Conservation (phyloP, 768 basidiomycete genomes). For the Boletus rubescentipes region DNA sequence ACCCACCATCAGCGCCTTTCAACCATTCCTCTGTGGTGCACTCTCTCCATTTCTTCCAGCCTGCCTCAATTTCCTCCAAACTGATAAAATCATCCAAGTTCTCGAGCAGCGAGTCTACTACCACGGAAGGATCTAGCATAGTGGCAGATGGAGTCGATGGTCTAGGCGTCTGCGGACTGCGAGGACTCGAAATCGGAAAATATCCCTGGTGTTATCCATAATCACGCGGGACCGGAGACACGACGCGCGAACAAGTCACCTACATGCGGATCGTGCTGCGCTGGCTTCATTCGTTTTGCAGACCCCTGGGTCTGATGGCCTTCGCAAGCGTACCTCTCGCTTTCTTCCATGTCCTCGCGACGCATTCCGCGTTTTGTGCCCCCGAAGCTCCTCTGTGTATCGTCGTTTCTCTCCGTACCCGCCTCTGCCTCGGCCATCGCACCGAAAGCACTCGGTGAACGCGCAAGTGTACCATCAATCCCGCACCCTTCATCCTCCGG, state of each 20-base stretch:
- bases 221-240: not conserved
- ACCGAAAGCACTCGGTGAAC: conserved; percentile 9
- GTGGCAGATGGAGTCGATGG: not conserved
- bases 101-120: conserved; percentile 19
- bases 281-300: conserved; percentile 18
- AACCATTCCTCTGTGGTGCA: conserved; percentile 33
- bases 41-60: conserved; percentile 28
- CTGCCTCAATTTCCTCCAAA: conserved; percentile 19
- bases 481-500: not conserved
- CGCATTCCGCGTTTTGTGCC: conserved; percentile 15
- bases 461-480: conserved; percentile 5
- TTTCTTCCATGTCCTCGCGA: conserved; percentile 14
- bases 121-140: conserved; percentile 2
- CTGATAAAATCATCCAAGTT: conserved; percentile 21
- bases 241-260: conserved; percentile 1
- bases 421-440: conserved; percentile 7
- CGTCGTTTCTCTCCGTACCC: conserved; percentile 1
- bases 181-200: conserved; percentile 23
- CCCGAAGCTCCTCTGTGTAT: not conserved
- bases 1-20: conserved; percentile 30
- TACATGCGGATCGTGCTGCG: conserved; percentile 19
- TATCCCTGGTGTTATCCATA: conserved; percentile 16
- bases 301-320: conserved; percentile 4
- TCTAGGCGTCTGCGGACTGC: conserved; percentile 15
- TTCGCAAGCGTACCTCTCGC: conserved; percentile 3